Evolutionary conservation across 768 basidiomycete genomes (phyloP).

Genomic region (Suillus occidentalis): DNA sequence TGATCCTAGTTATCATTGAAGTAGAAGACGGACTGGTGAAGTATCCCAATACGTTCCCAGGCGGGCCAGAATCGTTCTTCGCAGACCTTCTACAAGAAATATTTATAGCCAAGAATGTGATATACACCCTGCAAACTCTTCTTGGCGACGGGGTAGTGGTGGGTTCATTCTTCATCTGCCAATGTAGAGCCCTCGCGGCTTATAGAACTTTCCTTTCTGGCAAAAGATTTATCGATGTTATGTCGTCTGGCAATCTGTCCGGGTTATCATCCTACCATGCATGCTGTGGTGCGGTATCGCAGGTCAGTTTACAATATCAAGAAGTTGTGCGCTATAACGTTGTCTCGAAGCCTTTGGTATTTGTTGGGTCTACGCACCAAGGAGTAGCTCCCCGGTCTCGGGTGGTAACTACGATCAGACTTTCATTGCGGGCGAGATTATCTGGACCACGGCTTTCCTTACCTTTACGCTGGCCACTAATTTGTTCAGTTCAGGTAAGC

Average conservation of each 20-base stretch:
- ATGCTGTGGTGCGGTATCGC: constrained; percentile 29
- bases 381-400: constrained; percentile 21
- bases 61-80: constrained; percentile 26
- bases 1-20: constrained; percentile 25
- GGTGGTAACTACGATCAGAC: background rate
- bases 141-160: constrained; percentile 33
- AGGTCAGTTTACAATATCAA: constrained; percentile 14
- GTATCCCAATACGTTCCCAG: constrained; percentile 17
- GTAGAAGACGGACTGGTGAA: constrained; percentile 27
- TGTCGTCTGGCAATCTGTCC: constrained; percentile 31
- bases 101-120: constrained; percentile 28
- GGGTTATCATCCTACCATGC: constrained; percentile 29
- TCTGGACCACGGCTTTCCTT: constrained; percentile 38
- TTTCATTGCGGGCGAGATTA: constrained; percentile 6
- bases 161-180: background rate
- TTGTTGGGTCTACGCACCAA: constrained; percentile 13
- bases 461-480: constrained; percentile 33
- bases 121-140: constrained; percentile 28
- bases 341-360: constrained; percentile 19
- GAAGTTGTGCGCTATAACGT: background rate
- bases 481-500: constrained; percentile 30
- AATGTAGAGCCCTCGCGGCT: background rate
- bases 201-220: background rate
- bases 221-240: constrained; percentile 31
- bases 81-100: constrained; percentile 25